Base-by-base conservation (phyloP, 2,329 filamentous ascomycete species). In the Penicillium sp. region DNA sequence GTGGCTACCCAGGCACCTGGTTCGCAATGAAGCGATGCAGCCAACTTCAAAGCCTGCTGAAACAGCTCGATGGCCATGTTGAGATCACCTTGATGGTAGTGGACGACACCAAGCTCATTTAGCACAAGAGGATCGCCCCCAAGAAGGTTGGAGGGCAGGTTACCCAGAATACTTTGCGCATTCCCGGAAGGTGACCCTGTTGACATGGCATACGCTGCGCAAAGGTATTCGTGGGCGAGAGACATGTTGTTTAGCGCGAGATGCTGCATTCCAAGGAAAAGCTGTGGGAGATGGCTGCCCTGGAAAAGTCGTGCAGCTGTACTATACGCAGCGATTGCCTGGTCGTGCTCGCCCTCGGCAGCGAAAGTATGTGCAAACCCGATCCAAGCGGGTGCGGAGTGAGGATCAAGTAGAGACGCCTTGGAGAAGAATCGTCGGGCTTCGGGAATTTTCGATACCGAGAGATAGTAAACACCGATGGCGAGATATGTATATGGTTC, bases 321-420 rank as follows among this genome's bases (percentile, higher is more conserved):
- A 24, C 90, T 96, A 75, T 99, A 99, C 0, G 95, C 94, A 7
- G 92, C 95, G 57, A 99, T 97, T 41, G 94, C 94, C 75, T 99
- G 94, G 70, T 99, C 94, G 71, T 97, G 92, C 72, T 99, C 94
- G 46, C 94, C 94, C 71, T 99, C 94, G 9, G 91, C 92, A 1
- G 94, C 94, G 69, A 99, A 99, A 0, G 94, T 99, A 71, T 99
- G 95, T 1, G 94, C 94, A 68, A 99, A 99, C 1, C 95, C 94
- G 59, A 99, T 97, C 94, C 94, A 99, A 3, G 94, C 94, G 1
- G 94, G 90, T 0, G 93, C 93, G 64, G 96, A 99, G 75, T 97
- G 93, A 6, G 93, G 90, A 67, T 99, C 92, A 87, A 99, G 93
- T 79, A 97, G 89, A 59, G 90, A 96, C 4, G 95, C 90, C 74